These are phyloP conservation scores for Rhododendron ovatum DNA, from an alignment of 148 eudicot species.

Conservation along the genomic window DNA sequence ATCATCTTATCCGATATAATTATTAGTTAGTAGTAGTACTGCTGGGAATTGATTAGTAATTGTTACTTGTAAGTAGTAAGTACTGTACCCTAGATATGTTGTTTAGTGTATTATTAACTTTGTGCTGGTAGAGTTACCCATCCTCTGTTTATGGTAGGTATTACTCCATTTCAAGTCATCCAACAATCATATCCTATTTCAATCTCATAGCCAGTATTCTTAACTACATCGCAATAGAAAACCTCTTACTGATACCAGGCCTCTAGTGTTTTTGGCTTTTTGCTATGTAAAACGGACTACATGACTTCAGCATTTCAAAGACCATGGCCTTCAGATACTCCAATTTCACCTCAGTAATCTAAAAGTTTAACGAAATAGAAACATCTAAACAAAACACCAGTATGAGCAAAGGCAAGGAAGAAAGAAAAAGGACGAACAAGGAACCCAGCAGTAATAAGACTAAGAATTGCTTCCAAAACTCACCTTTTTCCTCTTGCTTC, in stretches of 20 bases:
- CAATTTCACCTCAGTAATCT: neutral
- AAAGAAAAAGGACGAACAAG: neutral
- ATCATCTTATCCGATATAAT: neutral
- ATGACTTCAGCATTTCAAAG: neutral
- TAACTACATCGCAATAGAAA: neutral
- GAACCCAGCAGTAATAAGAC: neutral
- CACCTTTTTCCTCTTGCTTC: conserved; percentile 92
- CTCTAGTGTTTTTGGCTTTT: neutral
- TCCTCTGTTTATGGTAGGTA: neutral
- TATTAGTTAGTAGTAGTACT: neutral
- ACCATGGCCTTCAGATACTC: neutral
- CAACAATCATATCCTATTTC: neutral
- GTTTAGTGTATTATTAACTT: neutral
- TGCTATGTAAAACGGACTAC: neutral
- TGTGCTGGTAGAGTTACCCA: neutral
- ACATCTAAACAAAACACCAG: neutral
- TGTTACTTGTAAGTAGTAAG: neutral
- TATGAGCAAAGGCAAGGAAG: neutral
- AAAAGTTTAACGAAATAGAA: neutral
- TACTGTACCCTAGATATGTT: neutral
- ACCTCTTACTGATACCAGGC: neutral
- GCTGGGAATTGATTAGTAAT: neutral
- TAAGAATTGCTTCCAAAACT: conserved; percentile 5
- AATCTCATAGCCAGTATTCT: neutral
- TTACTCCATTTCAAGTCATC: neutral